Evolutionary conservation across 148 eudicot species (phyloP).

Genomic region (Rhododendron vialii): DNA sequence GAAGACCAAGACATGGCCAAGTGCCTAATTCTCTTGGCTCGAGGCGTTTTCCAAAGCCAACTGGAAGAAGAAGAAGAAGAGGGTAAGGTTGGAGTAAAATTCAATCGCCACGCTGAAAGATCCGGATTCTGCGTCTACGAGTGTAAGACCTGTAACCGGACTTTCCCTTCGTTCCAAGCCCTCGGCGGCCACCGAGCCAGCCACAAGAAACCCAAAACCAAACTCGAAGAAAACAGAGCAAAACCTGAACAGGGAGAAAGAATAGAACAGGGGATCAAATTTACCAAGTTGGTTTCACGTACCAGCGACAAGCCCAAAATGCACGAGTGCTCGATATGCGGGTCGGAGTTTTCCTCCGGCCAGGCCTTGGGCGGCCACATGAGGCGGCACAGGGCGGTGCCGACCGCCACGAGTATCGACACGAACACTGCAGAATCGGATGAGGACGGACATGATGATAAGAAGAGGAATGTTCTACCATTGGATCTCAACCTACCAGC

Average conservation of each 20-base stretch:
- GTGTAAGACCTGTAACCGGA: slow-evolving; percentile 74
- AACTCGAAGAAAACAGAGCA: neutral
- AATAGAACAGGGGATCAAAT: neutral
- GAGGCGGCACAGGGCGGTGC: slow-evolving; percentile 62
- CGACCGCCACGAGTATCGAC: neutral
- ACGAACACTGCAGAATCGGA: neutral
- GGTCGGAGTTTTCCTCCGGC: slow-evolving; percentile 79
- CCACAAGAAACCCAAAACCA: slow-evolving; percentile 64
- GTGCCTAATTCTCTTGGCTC: slow-evolving; percentile 61
- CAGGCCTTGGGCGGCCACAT: slow-evolving; percentile 96
- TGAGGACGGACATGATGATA: neutral
- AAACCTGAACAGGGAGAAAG: neutral
- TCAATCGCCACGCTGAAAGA: neutral
- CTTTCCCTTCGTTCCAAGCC: slow-evolving; percentile 78
- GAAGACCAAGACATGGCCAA: slow-evolving; percentile 82
- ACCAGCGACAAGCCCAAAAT: slow-evolving; percentile 22
- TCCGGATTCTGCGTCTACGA: slow-evolving; percentile 40
- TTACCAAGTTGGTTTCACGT: neutral
- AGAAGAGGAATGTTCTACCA: slow-evolving; percentile 20
- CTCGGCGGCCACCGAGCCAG: slow-evolving; percentile 92
- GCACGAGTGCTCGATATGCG: slow-evolving; percentile 88
- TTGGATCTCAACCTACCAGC: slow-evolving; percentile 85
- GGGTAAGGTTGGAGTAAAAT: neutral
- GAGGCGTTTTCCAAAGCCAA: slow-evolving; percentile 20
- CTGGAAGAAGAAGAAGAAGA: neutral